These are phyloP conservation scores for Vanrija sp. DNA, from an alignment of 1,284 basidiomycete species.

Conservation along the genomic window DNA sequence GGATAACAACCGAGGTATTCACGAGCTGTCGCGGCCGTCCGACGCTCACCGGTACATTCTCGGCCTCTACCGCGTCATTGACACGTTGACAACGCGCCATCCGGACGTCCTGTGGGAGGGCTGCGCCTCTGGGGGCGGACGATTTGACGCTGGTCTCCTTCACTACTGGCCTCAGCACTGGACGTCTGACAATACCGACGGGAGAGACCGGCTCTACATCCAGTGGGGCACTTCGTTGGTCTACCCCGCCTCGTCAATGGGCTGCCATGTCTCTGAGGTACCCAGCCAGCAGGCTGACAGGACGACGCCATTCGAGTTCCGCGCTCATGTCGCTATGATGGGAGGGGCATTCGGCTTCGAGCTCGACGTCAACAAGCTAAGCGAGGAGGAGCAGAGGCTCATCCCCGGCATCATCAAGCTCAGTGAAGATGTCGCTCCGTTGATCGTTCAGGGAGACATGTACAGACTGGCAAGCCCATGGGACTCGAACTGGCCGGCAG, in stretches of 20 bases:
- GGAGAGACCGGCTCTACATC: slow-evolving; percentile 28
- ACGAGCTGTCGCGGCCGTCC: slow-evolving; percentile 27
- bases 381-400: slow-evolving; percentile 14
- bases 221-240: slow-evolving; percentile 31
- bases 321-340: slow-evolving; percentile 42
- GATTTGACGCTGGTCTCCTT: slow-evolving; percentile 35
- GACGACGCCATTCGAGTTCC: slow-evolving; percentile 31
- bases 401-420: slow-evolving; percentile 22
- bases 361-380: slow-evolving; percentile 24
- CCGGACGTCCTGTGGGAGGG: slow-evolving; percentile 36
- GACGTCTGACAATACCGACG: slow-evolving; percentile 39
- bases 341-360: slow-evolving; percentile 37
- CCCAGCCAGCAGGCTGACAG: slow-evolving; percentile 33
- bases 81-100: slow-evolving; percentile 22
- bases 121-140: slow-evolving; percentile 36
- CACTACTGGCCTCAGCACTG: slow-evolving; percentile 33
- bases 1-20: slow-evolving; percentile 38
- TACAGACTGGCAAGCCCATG: slow-evolving; percentile 22
- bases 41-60: slow-evolving; percentile 31
- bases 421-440: slow-evolving; percentile 22
- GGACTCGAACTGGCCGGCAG: slow-evolving; percentile 31
- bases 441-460: slow-evolving; percentile 27
- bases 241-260: slow-evolving; percentile 32
- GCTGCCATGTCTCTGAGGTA: slow-evolving; percentile 29
- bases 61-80: slow-evolving; percentile 33